Conservation (phyloP, 1,139 yeast genomes). For the Eremothecium gossypii region DNA sequence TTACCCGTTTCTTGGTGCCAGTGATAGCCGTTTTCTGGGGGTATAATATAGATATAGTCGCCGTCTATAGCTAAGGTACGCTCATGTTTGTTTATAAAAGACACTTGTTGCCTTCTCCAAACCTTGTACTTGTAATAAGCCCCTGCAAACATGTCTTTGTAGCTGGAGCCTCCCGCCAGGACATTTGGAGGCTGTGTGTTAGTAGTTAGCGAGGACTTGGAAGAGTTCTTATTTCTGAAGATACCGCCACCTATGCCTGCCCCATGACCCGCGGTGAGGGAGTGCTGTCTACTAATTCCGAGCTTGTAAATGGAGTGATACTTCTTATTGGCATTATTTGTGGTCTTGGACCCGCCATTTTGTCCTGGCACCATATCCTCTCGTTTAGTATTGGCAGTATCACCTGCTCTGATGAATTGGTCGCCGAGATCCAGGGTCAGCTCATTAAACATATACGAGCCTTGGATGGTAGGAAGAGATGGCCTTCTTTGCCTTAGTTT, state of each 20-base stretch:
- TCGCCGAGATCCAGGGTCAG: constrained; percentile 21
- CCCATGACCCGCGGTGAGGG: background rate
- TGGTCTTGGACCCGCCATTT: constrained; percentile 8
- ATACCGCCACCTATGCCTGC: constrained; percentile 16
- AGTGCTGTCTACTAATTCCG: constrained; percentile 2
- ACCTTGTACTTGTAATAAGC: constrained; percentile 57
- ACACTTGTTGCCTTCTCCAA: constrained; percentile 80
- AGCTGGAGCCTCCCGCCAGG: constrained; percentile 14
- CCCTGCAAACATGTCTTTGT: constrained; percentile 28
- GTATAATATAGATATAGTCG: constrained; percentile 81
- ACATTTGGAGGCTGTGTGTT: constrained; percentile 4
- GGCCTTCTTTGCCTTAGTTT: constrained; percentile 23
- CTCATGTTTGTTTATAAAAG: constrained; percentile 67
- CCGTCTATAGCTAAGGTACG: constrained; percentile 85
- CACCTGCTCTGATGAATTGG: constrained; percentile 10
- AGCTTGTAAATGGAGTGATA: constrained; percentile 14
- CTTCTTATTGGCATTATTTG: constrained; percentile 14
- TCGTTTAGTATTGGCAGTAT: constrained; percentile 5
- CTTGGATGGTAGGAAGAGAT: constrained; percentile 27
- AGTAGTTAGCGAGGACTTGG: constrained; percentile 23
- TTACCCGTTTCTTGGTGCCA: constrained; percentile 65
- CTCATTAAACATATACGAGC: constrained; percentile 27
- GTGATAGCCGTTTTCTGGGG: constrained; percentile 62
- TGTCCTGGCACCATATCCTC: constrained; percentile 1
- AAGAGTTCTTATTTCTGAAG: constrained; percentile 26